phyloP scores from a whole-genome alignment of 2,329 filamentous ascomycete genomes.

The Fusarium proliferatum region DNA sequence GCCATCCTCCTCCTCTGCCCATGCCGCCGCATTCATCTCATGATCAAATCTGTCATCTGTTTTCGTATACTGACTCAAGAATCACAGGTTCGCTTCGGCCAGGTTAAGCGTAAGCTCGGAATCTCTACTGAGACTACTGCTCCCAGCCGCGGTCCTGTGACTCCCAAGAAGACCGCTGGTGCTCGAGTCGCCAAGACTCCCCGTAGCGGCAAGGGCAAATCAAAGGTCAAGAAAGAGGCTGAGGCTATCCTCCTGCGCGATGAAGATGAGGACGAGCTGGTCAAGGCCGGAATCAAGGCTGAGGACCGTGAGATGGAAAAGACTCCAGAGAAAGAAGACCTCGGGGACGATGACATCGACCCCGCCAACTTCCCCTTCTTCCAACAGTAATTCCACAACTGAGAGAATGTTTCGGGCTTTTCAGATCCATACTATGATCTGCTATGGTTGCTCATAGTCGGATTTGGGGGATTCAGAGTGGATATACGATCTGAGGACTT shows the following conservation, averaged over 20 bases:
- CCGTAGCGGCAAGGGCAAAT: constrained; percentile 39
- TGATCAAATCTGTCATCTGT: background rate
- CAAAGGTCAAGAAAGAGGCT: constrained; percentile 41
- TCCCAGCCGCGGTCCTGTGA: constrained; percentile 7
- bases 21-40: background rate
- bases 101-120: constrained; percentile 61
- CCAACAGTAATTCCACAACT: background rate
- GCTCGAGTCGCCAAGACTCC: constrained; percentile 49
- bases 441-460: background rate
- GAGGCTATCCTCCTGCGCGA: constrained; percentile 7
- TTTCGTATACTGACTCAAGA: background rate
- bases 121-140: constrained; percentile 46
- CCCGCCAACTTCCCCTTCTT: constrained; percentile 24
- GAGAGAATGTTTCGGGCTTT: too few species aligned
- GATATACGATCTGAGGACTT: constrained; percentile 8
- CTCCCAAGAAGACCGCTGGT: constrained; percentile 40
- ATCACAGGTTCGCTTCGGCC: constrained; percentile 58
- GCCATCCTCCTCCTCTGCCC: background rate
- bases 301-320: constrained; percentile 37
- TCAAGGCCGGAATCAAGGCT: constrained; percentile 22
- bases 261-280: constrained; percentile 31
- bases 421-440: background rate
- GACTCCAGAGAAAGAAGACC: constrained; percentile 30
- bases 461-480: background rate
- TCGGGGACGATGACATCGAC: background rate